Evolutionary conservation across 805 yeast genomes (phyloP), one percentile per base, ranked within the genome.

Genomic region (Myxozyma neotropica): DNA sequence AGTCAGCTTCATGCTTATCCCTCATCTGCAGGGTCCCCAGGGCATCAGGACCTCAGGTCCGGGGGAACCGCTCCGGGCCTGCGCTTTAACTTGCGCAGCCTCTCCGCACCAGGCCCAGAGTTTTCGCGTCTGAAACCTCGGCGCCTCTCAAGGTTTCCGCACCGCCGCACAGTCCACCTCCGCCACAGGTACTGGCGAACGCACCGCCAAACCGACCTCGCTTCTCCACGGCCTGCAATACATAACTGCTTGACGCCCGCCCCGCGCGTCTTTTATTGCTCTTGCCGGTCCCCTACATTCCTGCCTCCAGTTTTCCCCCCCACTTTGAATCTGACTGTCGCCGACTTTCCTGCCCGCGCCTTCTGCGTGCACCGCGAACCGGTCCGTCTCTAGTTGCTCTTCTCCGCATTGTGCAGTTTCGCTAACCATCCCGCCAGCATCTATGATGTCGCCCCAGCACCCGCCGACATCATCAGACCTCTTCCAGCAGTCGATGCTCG

Each of bases 391-490:
- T n/a, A n/a, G n/a, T n/a, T n/a, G n/a, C n/a, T n/a, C n/a, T n/a
- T n/a, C n/a, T n/a, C n/a, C n/a, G n/a, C n/a, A n/a, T n/a, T n/a
- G n/a, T n/a, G n/a, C n/a, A n/a, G n/a, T n/a, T n/a, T n/a, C n/a
- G 45, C 44, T 23, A 24, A 17, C 43, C 29, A 3, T 23, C 53
- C 23, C 44, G 31, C 40, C 29, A 17, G 35, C 40, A 15, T 38
- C 40, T 36, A 50, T 40, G 46, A 40, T 50, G 54, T 26, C 46
- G 17, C 54, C 38, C 15, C 54, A 50, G 46, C 54, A 50, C 36
- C 54, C 54, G 21, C 54, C 54, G 39, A 10, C 43, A 33, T 35
- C 53, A 19, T 7, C 43, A 19, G 43, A 36, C 31, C 21, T 36
- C 42, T 48, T 35, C n/a, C 53, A 8, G 21, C 42, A 35, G 21